These are phyloP conservation scores for Trametes coccinea DNA, from an alignment of 768 basidiomycete species.

Conservation along the genomic window DNA sequence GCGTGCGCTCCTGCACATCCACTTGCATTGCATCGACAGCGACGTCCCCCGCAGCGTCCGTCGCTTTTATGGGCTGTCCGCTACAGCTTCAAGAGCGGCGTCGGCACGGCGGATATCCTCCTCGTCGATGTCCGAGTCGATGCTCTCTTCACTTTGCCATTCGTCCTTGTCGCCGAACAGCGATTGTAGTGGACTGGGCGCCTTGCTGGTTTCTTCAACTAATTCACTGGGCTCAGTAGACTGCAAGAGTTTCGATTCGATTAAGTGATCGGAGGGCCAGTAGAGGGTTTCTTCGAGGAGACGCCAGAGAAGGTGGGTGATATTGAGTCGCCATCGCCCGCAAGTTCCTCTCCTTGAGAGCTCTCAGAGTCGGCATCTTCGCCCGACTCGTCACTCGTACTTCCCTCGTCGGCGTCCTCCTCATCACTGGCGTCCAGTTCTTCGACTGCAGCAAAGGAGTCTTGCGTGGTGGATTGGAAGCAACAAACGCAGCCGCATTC, in stretches of 20 bases:
- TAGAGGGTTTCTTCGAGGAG: not conserved
- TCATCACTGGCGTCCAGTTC: not conserved
- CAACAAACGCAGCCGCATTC: conserved; percentile 12
- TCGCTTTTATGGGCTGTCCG: not conserved
- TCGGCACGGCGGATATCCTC: conserved; percentile 10
- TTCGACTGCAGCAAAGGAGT: not conserved
- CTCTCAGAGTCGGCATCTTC: conserved; percentile 2
- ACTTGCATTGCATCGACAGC: conserved; percentile 9
- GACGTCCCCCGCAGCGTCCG: conserved; percentile 12
- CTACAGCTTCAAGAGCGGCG: not conserved
- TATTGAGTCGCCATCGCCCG: not conserved
- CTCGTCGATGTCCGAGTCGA: conserved; percentile 52
- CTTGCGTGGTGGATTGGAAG: not conserved
- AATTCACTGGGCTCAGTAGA: conserved; percentile 32
- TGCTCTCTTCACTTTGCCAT: conserved; percentile 62
- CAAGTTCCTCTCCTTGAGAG: conserved; percentile 10
- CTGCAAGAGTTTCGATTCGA: not conserved
- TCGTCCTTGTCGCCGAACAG: conserved; percentile 54
- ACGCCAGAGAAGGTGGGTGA: not conserved
- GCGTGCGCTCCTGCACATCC: conserved; percentile 19
- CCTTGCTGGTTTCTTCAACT: conserved; percentile 43
- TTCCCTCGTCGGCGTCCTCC: not conserved
- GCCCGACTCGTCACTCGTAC: not conserved
- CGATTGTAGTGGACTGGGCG: conserved; percentile 51
- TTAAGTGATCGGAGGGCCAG: conserved; percentile 8